These are phyloP conservation scores for Blastobotrys petasosporus DNA, from an alignment of 1,139 yeast genomes.

Conservation along the genomic window DNA sequence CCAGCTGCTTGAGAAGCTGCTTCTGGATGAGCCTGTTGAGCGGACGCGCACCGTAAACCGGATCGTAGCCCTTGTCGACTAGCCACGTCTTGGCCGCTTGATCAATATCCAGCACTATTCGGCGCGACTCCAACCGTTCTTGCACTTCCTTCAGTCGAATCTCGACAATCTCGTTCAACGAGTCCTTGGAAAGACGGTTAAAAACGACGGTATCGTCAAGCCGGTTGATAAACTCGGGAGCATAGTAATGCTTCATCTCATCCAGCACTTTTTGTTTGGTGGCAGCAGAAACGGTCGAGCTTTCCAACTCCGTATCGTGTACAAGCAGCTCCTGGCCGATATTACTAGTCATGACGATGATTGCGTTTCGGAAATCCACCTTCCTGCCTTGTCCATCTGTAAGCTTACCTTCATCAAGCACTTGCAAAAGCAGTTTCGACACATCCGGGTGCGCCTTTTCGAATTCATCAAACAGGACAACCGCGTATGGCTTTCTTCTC, in stretches of 20 bases:
- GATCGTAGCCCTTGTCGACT: conserved; percentile 82
- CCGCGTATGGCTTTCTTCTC: conserved; percentile 89
- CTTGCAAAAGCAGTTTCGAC: conserved; percentile 81
- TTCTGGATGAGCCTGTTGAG: conserved; percentile 83
- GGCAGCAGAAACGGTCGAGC: conserved; percentile 43
- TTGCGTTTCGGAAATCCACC: conserved; percentile 88
- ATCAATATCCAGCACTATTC: conserved; percentile 59
- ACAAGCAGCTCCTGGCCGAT: conserved; percentile 88
- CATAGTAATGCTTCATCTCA: conserved; percentile 62
- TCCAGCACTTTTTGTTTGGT: conserved; percentile 58
- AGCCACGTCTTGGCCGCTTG: conserved; percentile 63
- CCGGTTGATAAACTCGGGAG: conserved; percentile 93
- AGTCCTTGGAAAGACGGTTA: conserved; percentile 73
- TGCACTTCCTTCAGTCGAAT: conserved; percentile 75
- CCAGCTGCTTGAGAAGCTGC: conserved; percentile 77
- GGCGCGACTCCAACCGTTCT: conserved; percentile 69
- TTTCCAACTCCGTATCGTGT: conserved; percentile 50
- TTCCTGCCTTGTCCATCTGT: conserved; percentile 94
- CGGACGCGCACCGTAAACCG: conserved; percentile 92
- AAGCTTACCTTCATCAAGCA: conserved; percentile 86
- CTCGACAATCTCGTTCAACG: conserved; percentile 73
- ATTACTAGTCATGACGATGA: conserved; percentile 95
- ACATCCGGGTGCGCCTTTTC: conserved; percentile 97
- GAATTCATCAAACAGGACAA: conserved; percentile 88
- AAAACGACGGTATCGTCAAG: conserved; percentile 86